phyloP scores from a whole-genome alignment of 2,329 filamentous ascomycete species.

The Epicoccum nigrum region DNA sequence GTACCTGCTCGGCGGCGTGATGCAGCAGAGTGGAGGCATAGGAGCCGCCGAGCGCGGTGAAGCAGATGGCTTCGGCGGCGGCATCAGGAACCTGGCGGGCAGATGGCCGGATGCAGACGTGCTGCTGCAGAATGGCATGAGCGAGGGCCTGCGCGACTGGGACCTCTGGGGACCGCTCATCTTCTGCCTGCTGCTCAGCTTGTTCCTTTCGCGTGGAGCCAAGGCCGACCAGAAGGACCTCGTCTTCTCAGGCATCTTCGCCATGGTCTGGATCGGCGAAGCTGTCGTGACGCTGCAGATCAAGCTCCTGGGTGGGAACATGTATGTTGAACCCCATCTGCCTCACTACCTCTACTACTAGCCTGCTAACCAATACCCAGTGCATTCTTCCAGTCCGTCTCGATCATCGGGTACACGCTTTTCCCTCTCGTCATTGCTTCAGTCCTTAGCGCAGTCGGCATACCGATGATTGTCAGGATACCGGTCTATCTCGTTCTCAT shows the following conservation, averaged over 20 bases:
- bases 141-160: constrained; percentile 90
- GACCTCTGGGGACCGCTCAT: constrained; percentile 97
- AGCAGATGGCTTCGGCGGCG: constrained; percentile 50
- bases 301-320: constrained; percentile 92
- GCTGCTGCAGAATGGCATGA: constrained; percentile 75
- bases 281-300: constrained; percentile 98
- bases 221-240: constrained; percentile 79
- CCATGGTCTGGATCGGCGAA: constrained; percentile 95
- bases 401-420: constrained; percentile 97
- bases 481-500: constrained; percentile 90
- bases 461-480: constrained; percentile 82
- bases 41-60: constrained; percentile 64
- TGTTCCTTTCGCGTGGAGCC: constrained; percentile 85
- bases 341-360: not conserved
- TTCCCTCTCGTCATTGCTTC: constrained; percentile 96
- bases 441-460: constrained; percentile 79
- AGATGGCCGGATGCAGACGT: constrained; percentile 72
- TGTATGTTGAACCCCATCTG: constrained; percentile 66
- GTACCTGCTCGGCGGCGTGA: constrained; percentile 78
- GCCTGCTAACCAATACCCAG: constrained; percentile 58
- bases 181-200: constrained; percentile 86
- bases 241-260: constrained; percentile 96
- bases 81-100: constrained; percentile 62
- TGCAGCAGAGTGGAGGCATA: constrained; percentile 64
- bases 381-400: constrained; percentile 96